These are phyloP conservation scores for Metarhizium brunneum DNA, from an alignment of 2,329 filamentous ascomycete genomes.

Conservation along the genomic window DNA sequence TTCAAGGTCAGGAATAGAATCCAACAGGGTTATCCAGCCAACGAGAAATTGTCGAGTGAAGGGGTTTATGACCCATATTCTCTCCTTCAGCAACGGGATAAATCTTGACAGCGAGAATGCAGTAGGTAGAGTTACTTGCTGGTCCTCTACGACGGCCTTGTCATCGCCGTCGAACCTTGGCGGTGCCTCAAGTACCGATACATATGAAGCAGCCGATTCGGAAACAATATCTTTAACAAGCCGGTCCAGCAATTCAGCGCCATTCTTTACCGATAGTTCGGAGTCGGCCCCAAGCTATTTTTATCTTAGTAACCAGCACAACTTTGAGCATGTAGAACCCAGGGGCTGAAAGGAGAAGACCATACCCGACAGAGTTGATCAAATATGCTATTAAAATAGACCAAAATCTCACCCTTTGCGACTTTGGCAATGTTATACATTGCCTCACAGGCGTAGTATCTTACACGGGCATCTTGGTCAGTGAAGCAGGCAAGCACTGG, in stretches of 20 bases:
- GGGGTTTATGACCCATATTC: slow-evolving; percentile 88
- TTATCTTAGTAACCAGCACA: slow-evolving; percentile 1
- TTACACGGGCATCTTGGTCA: slow-evolving; percentile 92
- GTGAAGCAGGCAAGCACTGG: slow-evolving; percentile 96
- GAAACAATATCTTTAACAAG: slow-evolving; percentile 94
- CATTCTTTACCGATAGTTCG: slow-evolving; percentile 95
- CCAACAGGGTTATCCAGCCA: slow-evolving; percentile 87
- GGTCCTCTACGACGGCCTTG: slow-evolving; percentile 33
- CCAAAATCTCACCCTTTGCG: slow-evolving; percentile 90
- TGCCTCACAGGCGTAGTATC: slow-evolving; percentile 97
- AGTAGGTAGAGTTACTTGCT: slow-evolving; percentile 52
- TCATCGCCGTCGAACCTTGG: slow-evolving; percentile 36
- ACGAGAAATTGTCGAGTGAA: slow-evolving; percentile 94
- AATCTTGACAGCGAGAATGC: slow-evolving; percentile 89
- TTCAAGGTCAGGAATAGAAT: slow-evolving; percentile 94
- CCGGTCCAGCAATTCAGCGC: slow-evolving; percentile 87
- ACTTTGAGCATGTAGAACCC: neutral
- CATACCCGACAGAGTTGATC: slow-evolving; percentile 89
- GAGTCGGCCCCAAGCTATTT: slow-evolving; percentile 83
- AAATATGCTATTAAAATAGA: slow-evolving; percentile 98
- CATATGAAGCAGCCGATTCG: slow-evolving; percentile 88
- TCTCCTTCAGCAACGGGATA: slow-evolving; percentile 86
- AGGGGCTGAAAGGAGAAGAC: slow-evolving; percentile 1
- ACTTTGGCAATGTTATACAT: slow-evolving; percentile 99
- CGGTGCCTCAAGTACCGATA: slow-evolving; percentile 70